Evolutionary conservation across 306 rosid genomes (phyloP).

Genomic region (Cicer arietinum): DNA sequence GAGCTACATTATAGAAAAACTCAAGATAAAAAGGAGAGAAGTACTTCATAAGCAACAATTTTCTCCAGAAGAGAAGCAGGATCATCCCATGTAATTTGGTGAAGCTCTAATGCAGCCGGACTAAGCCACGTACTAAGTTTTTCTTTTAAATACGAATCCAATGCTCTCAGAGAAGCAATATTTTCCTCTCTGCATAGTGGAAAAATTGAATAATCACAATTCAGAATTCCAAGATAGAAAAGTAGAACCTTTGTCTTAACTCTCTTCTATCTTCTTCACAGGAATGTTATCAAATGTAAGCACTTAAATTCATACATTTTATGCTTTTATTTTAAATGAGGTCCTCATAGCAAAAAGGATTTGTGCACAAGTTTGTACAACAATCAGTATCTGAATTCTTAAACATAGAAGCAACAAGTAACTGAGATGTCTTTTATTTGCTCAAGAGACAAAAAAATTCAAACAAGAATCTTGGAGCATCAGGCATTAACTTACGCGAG

Average conservation of each 20-base stretch:
- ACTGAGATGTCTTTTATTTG: slow-evolving; percentile 27
- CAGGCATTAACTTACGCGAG: slow-evolving; percentile 70
- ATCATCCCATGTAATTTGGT: slow-evolving; percentile 96
- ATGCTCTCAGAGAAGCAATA: slow-evolving; percentile 73
- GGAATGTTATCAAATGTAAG: slow-evolving; percentile 24
- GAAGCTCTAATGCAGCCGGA: slow-evolving; percentile 98
- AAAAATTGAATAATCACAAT: slow-evolving; percentile 41
- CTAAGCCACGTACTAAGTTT: slow-evolving; percentile 89
- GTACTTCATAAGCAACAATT: slow-evolving; percentile 95
- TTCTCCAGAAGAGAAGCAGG: slow-evolving; percentile 97
- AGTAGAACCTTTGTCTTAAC: slow-evolving; percentile 31
- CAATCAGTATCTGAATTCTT: slow-evolving; percentile 17
- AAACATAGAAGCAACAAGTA: slow-evolving; percentile 34
- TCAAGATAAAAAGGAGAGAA: slow-evolving; percentile 39
- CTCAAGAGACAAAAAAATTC: background rate
- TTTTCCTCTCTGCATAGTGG: slow-evolving; percentile 70
- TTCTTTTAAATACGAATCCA: slow-evolving; percentile 90
- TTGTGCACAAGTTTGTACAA: slow-evolving; percentile 27
- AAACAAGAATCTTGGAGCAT: slow-evolving; percentile 7
- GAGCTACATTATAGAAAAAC: slow-evolving; percentile 22
- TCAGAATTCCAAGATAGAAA: slow-evolving; percentile 38
- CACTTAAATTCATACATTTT: slow-evolving; percentile 9
- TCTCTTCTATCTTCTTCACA: background rate
- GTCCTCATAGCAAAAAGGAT: slow-evolving; percentile 26
- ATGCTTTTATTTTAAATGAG: slow-evolving; percentile 10